Percentiles rank a stretch among this genome's conserved stretches.
These are phyloP conservation scores for Candolleomyces aberdarensis DNA, from an alignment of 768 basidiomycete species.

Conservation along the genomic window DNA sequence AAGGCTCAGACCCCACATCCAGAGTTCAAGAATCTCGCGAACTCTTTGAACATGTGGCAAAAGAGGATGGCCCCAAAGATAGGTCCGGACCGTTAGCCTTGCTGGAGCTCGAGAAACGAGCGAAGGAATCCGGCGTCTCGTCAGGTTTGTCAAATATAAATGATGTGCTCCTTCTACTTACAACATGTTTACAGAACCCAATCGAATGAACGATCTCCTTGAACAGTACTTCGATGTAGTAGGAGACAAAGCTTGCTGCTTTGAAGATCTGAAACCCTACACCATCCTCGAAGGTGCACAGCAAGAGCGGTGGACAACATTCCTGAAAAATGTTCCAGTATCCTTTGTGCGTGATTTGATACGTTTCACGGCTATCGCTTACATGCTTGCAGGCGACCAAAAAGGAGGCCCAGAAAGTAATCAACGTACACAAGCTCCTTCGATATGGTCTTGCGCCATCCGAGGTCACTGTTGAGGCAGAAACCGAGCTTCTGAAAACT, in stretches of 20 bases:
- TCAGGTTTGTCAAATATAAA: conserved; percentile 31
- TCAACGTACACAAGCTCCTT: conserved; percentile 74
- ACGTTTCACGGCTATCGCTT: not conserved
- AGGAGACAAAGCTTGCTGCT: conserved; percentile 82
- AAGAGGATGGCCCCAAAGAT: conserved; percentile 67
- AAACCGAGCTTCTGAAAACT: conserved; percentile 45
- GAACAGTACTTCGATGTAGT: conserved; percentile 68
- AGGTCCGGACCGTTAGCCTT: conserved; percentile 72
- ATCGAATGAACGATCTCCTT: conserved; percentile 45
- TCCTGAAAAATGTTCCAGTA: conserved; percentile 45
- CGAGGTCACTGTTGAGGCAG: conserved; percentile 55
- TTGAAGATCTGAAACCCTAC: conserved; percentile 79
- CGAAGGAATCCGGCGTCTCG: conserved; percentile 43
- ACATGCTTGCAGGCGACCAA: conserved; percentile 39
- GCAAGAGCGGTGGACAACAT: conserved; percentile 48
- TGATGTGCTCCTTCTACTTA: not conserved
- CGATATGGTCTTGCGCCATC: conserved; percentile 53
- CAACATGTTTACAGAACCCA: conserved; percentile 35
- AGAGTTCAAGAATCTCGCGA: conserved; percentile 42
- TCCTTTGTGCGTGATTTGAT: conserved; percentile 41
- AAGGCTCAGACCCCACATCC: conserved; percentile 33
- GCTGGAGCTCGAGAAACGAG: conserved; percentile 71
- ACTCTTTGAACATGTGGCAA: conserved; percentile 55
- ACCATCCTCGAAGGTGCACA: conserved; percentile 47
- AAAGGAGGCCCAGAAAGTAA: conserved; percentile 58